Evolutionary conservation across 1,139 yeast genomes (phyloP).

Genomic region (Pichia norvegensis): DNA sequence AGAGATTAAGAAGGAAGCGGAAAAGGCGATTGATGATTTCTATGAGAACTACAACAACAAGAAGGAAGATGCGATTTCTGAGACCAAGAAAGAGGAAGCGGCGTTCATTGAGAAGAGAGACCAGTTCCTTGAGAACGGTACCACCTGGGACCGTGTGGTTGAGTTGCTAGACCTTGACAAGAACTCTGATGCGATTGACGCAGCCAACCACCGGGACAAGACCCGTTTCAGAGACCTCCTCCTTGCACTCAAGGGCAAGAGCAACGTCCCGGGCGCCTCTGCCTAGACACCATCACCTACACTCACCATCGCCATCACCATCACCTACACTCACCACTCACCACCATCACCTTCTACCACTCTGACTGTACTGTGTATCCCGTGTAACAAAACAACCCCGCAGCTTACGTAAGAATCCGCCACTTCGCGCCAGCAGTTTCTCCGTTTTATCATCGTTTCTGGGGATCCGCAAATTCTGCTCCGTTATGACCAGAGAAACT

Average conservation of each 20-base stretch:
- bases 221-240: conserved; percentile 63
- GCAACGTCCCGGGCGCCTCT: conserved; percentile 60
- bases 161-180: conserved; percentile 36
- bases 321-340: too few species aligned
- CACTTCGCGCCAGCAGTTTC: too few species aligned
- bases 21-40: conserved; percentile 82
- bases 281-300: conserved; percentile 17
- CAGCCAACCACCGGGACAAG: conserved; percentile 44
- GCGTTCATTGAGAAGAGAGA: conserved; percentile 72
- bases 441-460: too few species aligned
- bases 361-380: too few species aligned
- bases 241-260: conserved; percentile 58
- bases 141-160: conserved; percentile 83
- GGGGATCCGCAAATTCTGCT: too few species aligned
- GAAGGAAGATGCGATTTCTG: conserved; percentile 63
- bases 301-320: conserved; percentile 30
- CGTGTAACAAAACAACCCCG: too few species aligned
- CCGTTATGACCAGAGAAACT: too few species aligned
- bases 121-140: conserved; percentile 59
- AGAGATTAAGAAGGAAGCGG: conserved; percentile 72
- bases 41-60: conserved; percentile 88
- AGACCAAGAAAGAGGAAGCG: conserved; percentile 61
- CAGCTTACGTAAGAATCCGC: too few species aligned
- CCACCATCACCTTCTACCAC: too few species aligned
- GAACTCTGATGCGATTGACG: conserved; percentile 24